Evolutionary conservation across 352 stramenopile species (phyloP), one percentile per base, ranked within the genome.

Genomic region (Plasmopara viticola): DNA sequence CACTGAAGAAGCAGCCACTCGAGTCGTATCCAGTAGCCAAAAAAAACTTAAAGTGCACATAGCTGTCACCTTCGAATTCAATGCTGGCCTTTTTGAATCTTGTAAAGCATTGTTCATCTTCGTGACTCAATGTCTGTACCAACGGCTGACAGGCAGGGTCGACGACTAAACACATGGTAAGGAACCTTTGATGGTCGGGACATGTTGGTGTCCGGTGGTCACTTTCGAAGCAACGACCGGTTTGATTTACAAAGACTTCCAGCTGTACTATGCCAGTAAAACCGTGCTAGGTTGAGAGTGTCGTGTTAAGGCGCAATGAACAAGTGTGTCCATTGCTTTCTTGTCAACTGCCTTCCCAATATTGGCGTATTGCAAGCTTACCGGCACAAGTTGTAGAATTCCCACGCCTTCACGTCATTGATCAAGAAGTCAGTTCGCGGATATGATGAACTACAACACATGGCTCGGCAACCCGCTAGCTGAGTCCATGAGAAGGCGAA

Each of bases 251-350:
- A n/a, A n/a, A n/a, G n/a, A n/a, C n/a, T n/a, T n/a, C n/a, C n/a
- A n/a, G n/a, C n/a, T n/a, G n/a, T n/a, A n/a, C n/a, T n/a, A n/a
- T n/a, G n/a, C n/a, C n/a, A n/a, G n/a, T n/a, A n/a, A n/a, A n/a
- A n/a, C n/a, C 20, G 20, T 25, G 20, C 3, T 25, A 25, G 20
- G 20, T 25, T 25, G 20, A 25, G 3, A 25, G 20, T 25, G 20
- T 25, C 20, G 20, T 25, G 20, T 25, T 25, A 25, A 25, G 3
- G 1, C 54, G 47, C 34, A 62, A 62, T 15, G 42, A 43, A 52
- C 48, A 28, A 37, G 53, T 53, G 43, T 50, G 40, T 6, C 55
- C 55, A 53, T 57, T 62, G 55, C 55, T 57, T 43, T 53, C 37
- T 4, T 48, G 55, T 41, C 29, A 6, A 58, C 40, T 37, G 58